Percentiles rank a stretch among this genome's conserved stretches.
These are phyloP conservation scores for Hypomyces perniciosus DNA, from an alignment of 2,329 filamentous ascomycete species.

Conservation along the genomic window DNA sequence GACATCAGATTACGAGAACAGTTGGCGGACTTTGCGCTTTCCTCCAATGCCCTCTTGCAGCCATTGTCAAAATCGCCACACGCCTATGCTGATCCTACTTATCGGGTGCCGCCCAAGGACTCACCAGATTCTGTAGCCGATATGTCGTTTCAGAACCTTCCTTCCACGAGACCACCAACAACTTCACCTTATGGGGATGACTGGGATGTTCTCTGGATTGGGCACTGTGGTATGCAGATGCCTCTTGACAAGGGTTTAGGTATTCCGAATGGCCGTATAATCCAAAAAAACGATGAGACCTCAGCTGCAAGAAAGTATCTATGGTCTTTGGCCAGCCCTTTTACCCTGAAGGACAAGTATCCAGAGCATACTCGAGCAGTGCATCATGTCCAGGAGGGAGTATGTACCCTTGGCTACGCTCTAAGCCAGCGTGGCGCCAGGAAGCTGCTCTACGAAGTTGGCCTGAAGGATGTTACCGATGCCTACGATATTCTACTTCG, in stretches of 20 bases:
- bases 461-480: constrained; percentile 34
- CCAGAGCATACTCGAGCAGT: constrained; percentile 37
- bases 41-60: not conserved
- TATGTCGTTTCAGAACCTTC: constrained; percentile 1
- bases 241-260: constrained; percentile 18
- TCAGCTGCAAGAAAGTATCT: not conserved
- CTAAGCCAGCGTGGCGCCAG: constrained; percentile 38
- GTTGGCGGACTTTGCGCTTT: constrained; percentile 11
- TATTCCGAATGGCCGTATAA: not conserved
- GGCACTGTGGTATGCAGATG: constrained; percentile 36
- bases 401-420: constrained; percentile 39
- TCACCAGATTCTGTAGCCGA: constrained; percentile 1
- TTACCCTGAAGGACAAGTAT: constrained; percentile 17
- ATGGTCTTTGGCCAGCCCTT: not conserved
- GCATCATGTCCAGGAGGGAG: constrained; percentile 35
- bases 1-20: constrained; percentile 30
- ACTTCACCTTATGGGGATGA: constrained; percentile 40
- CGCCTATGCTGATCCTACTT: too few relatives aligned
- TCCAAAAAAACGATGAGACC: constrained; percentile 2
- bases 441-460: constrained; percentile 31
- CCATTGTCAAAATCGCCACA: too few relatives aligned
- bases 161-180: not conserved
- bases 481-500: constrained; percentile 39
- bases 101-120: not conserved
- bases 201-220: constrained; percentile 48